Evolutionary conservation across 257 asterid genomes (phyloP).

Genomic region (Eustoma russellianum): DNA sequence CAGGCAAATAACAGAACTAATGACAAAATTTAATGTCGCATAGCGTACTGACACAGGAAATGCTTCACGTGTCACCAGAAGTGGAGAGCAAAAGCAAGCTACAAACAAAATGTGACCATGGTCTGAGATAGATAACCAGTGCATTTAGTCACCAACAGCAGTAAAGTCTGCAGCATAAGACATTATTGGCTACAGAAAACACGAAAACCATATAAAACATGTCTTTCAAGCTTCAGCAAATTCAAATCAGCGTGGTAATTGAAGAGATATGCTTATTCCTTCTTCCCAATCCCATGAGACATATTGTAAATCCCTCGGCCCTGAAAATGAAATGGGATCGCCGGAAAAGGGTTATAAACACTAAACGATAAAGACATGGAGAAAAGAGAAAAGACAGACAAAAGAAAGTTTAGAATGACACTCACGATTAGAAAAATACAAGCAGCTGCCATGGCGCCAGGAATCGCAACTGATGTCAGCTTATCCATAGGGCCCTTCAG

Average conservation of each 20-base stretch:
- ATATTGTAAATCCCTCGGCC: constrained; percentile 65
- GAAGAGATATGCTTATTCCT: constrained; percentile 39
- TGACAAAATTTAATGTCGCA: too few relatives aligned
- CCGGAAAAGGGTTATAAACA: neutral
- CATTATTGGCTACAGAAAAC: too few relatives aligned
- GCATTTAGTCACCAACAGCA: too few relatives aligned
- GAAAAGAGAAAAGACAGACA: neutral
- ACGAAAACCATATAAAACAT: too few relatives aligned
- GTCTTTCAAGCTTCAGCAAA: neutral
- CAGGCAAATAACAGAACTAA: too few relatives aligned
- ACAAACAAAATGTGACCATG: too few relatives aligned
- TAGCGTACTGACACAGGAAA: too few relatives aligned
- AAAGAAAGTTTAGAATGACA: neutral
- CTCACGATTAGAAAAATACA: constrained; percentile 52
- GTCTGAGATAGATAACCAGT: too few relatives aligned
- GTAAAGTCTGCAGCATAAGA: too few relatives aligned
- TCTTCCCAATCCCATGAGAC: constrained; percentile 84
- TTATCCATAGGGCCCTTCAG: constrained; percentile 50
- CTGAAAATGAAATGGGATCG: constrained; percentile 26
- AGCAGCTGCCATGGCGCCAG: constrained; percentile 53
- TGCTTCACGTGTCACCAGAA: too few relatives aligned
- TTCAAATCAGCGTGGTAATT: neutral
- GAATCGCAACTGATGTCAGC: constrained; percentile 65
- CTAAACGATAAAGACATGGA: neutral
- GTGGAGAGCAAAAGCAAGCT: too few relatives aligned